Percentiles rank a stretch among this genome's conserved stretches.
These are phyloP conservation scores for Hortaea werneckii DNA, from an alignment of 2,329 filamentous ascomycete species.

Conservation along the genomic window DNA sequence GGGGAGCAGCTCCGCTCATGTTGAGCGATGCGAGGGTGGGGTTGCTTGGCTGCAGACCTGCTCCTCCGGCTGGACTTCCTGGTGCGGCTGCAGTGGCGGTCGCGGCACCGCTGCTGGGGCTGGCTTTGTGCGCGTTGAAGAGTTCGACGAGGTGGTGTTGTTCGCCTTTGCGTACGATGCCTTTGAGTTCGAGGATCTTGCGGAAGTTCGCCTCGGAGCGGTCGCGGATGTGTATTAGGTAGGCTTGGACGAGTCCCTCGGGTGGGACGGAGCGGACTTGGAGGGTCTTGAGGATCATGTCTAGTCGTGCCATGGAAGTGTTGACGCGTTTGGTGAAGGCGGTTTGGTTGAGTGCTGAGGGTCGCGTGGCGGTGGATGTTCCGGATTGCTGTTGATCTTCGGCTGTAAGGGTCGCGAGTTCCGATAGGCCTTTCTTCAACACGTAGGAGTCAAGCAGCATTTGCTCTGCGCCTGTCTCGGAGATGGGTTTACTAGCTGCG, in stretches of 20 bases:
- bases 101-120: slow-evolving; percentile 56
- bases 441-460: slow-evolving; percentile 96
- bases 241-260: slow-evolving; percentile 91
- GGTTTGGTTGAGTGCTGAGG: slow-evolving; percentile 31
- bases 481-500: slow-evolving; percentile 80
- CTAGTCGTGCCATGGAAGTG: slow-evolving; percentile 70
- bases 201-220: slow-evolving; percentile 89
- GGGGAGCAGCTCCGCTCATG: slow-evolving; percentile 30
- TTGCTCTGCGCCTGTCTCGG: slow-evolving; percentile 91
- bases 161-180: slow-evolving; percentile 69
- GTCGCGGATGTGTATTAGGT: slow-evolving; percentile 93
- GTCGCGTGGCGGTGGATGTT: slow-evolving; percentile 24
- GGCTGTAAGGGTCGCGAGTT: slow-evolving; percentile 53
- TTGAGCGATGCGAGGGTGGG: slow-evolving; percentile 58
- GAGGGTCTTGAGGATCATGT: slow-evolving; percentile 88
- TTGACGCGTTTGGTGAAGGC: slow-evolving; percentile 81
- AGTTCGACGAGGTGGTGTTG: slow-evolving; percentile 76
- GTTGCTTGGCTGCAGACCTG: slow-evolving; percentile 49
- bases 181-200: slow-evolving; percentile 92
- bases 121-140: slow-evolving; percentile 74
- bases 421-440: slow-evolving; percentile 67
- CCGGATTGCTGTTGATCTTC: slow-evolving; percentile 30
- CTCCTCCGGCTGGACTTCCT: no score
- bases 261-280: slow-evolving; percentile 87
- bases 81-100: no score